Conservation (phyloP, 2,329 filamentous ascomycete species). For the Claviceps purpurea region DNA sequence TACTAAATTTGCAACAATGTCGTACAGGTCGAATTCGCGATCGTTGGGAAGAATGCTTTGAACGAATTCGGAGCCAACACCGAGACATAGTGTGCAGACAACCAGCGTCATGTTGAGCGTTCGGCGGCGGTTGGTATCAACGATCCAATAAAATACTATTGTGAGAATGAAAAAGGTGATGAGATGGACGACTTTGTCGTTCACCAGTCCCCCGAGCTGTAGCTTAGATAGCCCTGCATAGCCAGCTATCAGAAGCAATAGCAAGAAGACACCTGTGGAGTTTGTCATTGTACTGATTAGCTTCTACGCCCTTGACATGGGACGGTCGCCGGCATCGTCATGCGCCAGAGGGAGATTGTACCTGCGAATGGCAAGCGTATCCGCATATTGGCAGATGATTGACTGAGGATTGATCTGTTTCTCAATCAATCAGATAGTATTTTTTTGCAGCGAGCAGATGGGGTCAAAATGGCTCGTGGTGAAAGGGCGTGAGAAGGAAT, state of each 20-base stretch:
- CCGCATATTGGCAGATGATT: conserved; percentile 3
- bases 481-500: not conserved
- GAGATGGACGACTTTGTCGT: conserved; percentile 84
- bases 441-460: not conserved
- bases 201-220: conserved; percentile 45
- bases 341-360: not conserved
- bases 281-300: conserved; percentile 8
- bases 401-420: not conserved
- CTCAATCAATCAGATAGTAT: not conserved
- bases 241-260: conserved; percentile 60
- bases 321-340: not conserved
- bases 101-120: conserved; percentile 71
- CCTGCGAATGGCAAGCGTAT: conserved; percentile 5
- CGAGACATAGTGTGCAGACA: conserved; percentile 59
- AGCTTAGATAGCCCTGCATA: conserved; percentile 65
- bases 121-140: conserved; percentile 80
- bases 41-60: conserved; percentile 64
- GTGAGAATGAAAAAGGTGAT: conserved; percentile 85
- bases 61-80: conserved; percentile 62
- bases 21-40: conserved; percentile 60
- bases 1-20: conserved; percentile 77
- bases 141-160: conserved; percentile 85
- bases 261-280: conserved; percentile 49
- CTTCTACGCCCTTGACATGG: not conserved
- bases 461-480: not conserved